These are phyloP conservation scores for Kwoniella bestiolae DNA, from an alignment of 768 basidiomycete species.

Conservation along the genomic window DNA sequence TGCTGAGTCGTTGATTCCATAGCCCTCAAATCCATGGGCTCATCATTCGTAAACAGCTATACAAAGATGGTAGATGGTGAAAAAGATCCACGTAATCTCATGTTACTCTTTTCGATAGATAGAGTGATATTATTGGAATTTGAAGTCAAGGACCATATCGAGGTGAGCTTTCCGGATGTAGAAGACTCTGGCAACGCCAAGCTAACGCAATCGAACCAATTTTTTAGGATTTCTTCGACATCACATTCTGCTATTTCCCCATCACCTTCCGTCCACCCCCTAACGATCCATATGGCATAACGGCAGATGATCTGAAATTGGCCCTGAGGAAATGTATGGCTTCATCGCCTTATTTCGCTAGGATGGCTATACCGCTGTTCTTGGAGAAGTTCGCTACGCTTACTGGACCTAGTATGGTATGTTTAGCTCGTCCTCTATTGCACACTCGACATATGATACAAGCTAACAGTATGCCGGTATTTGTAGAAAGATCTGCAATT, in stretches of 20 bases:
- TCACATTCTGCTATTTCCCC: conserved; percentile 97
- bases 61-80: conserved; percentile 85
- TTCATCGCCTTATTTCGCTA: conserved; percentile 80
- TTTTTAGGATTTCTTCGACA: conserved; percentile 81
- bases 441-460: neutral
- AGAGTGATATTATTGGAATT: conserved; percentile 87
- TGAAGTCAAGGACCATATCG: conserved; percentile 72
- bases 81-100: conserved; percentile 93
- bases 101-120: conserved; percentile 85
- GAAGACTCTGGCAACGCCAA: neutral
- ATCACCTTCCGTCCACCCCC: conserved; percentile 94
- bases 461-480: neutral
- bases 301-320: conserved; percentile 77
- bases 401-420: conserved; percentile 79
- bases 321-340: conserved; percentile 69
- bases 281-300: conserved; percentile 91
- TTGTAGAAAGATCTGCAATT: conserved; percentile 82
- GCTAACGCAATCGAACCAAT: neutral
- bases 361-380: conserved; percentile 81
- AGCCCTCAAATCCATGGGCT: conserved; percentile 75
- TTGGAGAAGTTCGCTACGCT: conserved; percentile 87
- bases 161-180: conserved; percentile 64
- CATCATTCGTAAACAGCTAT: conserved; percentile 76
- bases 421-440: conserved; percentile 14
- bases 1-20: neutral